phyloP scores from a whole-genome alignment of 305 asterid genomes.

The Fraxinus greggii region DNA sequence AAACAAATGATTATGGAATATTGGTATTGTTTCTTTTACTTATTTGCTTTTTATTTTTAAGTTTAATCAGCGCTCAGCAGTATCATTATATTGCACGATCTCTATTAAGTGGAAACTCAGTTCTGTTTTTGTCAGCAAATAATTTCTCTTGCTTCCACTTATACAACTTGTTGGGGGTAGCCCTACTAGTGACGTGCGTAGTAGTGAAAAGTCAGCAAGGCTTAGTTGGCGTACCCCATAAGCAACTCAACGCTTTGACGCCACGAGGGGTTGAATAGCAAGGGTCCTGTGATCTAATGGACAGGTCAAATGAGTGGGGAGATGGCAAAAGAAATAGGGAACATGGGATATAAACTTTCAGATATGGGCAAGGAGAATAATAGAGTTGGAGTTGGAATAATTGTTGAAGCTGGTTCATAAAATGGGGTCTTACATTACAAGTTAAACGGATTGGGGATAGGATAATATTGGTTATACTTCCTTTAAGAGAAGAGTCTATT shows the following conservation, averaged over 20 bases:
- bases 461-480: background rate
- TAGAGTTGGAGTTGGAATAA: background rate
- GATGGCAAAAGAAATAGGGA: background rate
- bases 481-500: background rate
- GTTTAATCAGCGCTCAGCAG: background rate
- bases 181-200: background rate
- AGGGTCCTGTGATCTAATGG: background rate
- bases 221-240: background rate
- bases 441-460: background rate
- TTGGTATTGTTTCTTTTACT: conserved; percentile 52
- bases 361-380: background rate
- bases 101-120: conserved; percentile 12
- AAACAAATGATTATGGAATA: conserved; percentile 76
- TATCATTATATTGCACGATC: conserved; percentile 4
- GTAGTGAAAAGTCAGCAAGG: background rate
- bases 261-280: background rate
- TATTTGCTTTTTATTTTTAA: background rate
- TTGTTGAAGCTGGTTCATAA: background rate
- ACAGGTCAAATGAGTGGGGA: background rate
- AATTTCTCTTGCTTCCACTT: background rate
- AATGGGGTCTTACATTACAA: background rate
- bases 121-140: background rate
- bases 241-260: background rate
- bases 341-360: background rate
- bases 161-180: background rate